These are phyloP conservation scores for Pogostemon cablin DNA, from an alignment of 257 asterid species.

Conservation along the genomic window DNA sequence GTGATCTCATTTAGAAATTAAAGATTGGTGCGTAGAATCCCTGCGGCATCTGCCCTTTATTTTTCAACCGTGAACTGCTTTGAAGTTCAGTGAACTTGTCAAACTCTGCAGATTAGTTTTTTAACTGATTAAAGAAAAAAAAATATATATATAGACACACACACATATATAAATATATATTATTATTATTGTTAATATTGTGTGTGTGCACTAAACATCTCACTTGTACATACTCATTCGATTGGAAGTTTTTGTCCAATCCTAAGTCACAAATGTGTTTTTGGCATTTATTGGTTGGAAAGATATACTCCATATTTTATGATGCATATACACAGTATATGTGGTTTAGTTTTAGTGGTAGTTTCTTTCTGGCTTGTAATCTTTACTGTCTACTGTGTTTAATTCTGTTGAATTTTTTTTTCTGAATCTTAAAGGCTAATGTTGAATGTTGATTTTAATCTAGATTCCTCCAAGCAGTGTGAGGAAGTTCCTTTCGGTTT, in stretches of 20 bases:
- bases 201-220: no score
- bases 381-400: constrained; percentile 24
- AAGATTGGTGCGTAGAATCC: background rate
- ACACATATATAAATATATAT: no score
- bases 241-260: background rate
- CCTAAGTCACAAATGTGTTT: background rate
- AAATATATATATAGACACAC: no score
- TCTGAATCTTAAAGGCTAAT: constrained; percentile 31
- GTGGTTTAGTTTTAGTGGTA: constrained; percentile 24
- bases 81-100: constrained; percentile 9
- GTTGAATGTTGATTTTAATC: constrained; percentile 33
- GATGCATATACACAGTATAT: background rate
- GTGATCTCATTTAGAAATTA: constrained; percentile 1
- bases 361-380: constrained; percentile 28
- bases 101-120: constrained; percentile 14
- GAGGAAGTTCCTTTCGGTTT: constrained; percentile 77
- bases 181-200: no score
- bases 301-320: background rate
- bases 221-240: no score
- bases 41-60: background rate
- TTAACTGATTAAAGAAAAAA: background rate
- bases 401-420: constrained; percentile 24
- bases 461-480: constrained; percentile 82
- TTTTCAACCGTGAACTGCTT: constrained; percentile 14
- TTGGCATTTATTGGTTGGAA: constrained; percentile 20